phyloP scores from a whole-genome alignment of 202 grass and related monocot species.

The Schoenoplectus tabernaemontani region DNA sequence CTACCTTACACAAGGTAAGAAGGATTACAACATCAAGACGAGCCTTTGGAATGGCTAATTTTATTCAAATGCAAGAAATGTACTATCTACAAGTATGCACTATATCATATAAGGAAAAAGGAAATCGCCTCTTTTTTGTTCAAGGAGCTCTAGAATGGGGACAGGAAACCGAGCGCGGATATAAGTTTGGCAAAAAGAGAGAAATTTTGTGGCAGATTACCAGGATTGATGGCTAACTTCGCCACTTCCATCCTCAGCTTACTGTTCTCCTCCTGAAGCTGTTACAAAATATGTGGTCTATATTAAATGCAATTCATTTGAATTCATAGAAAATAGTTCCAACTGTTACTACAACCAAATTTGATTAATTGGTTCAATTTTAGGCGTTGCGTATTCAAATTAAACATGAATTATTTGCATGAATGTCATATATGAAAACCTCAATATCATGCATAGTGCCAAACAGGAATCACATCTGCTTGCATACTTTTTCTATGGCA shows the following conservation, averaged over 20 bases:
- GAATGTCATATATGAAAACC: neutral
- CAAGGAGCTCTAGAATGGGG: constrained; percentile 30
- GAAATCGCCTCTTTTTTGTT: neutral
- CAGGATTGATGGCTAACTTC: constrained; percentile 16
- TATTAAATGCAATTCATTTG: constrained; percentile 1
- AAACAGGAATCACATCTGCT: no score
- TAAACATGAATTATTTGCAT: neutral
- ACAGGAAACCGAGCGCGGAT: constrained; percentile 20
- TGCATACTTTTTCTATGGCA: no score
- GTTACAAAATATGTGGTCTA: neutral
- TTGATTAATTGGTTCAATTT: no score
- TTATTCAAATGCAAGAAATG: neutral
- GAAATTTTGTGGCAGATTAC: neutral
- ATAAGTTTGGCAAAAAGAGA: constrained; percentile 27
- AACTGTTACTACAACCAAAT: neutral
- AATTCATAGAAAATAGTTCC: neutral
- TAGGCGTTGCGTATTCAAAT: no score
- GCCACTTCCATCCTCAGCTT: constrained; percentile 31
- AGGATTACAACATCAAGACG: neutral
- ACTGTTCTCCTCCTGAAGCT: constrained; percentile 56
- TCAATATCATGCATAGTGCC: no score
- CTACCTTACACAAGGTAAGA: neutral
- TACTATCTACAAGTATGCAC: neutral
- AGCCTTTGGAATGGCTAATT: neutral
- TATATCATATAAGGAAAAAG: neutral